Conservation (phyloP, 208 protist genomes). For the Leishmania major region DNA sequence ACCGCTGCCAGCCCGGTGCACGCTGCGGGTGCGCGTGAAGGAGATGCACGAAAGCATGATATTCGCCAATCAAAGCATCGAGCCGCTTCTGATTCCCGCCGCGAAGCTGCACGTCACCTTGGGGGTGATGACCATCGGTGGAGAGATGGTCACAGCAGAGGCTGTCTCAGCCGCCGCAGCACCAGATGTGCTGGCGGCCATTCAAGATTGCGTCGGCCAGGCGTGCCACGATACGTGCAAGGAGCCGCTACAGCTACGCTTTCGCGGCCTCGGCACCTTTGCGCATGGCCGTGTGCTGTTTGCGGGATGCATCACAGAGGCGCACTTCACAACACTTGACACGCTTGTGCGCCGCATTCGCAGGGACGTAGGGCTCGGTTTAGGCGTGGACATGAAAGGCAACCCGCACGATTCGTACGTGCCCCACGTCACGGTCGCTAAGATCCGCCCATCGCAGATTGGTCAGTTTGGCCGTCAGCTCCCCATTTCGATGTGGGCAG, state of each 20-base stretch:
- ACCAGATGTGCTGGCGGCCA: constrained; percentile 27
- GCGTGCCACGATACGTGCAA: constrained; percentile 36
- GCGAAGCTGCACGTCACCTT: constrained; percentile 83
- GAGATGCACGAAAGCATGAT: constrained; percentile 76
- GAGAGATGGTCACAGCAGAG: constrained; percentile 5
- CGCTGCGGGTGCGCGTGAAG: constrained; percentile 57
- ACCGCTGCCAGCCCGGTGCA: constrained; percentile 64
- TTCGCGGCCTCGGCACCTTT: constrained; percentile 87
- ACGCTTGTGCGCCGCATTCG: constrained; percentile 57
- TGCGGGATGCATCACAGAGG: constrained; percentile 58
- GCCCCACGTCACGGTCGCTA: constrained; percentile 86
- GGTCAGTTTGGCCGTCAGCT: constrained; percentile 56
- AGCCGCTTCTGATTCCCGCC: constrained; percentile 67
- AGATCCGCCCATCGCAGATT: constrained; percentile 64
- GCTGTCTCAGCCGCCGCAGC: neutral
- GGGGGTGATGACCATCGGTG: constrained; percentile 68
- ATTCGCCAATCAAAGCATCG: constrained; percentile 59
- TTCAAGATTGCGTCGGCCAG: constrained; percentile 51
- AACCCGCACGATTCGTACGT: constrained; percentile 91
- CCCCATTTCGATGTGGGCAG: constrained; percentile 60
- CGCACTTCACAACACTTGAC: constrained; percentile 68
- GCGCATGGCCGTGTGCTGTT: constrained; percentile 80
- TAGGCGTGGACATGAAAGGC: constrained; percentile 83
- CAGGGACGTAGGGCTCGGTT: constrained; percentile 42
- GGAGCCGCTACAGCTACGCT: constrained; percentile 69